Percentiles rank a stretch among this genome's conserved stretches.
Evolutionary conservation across 306 rosid species (phyloP).

Genomic region (Canavalia ensiformis): DNA sequence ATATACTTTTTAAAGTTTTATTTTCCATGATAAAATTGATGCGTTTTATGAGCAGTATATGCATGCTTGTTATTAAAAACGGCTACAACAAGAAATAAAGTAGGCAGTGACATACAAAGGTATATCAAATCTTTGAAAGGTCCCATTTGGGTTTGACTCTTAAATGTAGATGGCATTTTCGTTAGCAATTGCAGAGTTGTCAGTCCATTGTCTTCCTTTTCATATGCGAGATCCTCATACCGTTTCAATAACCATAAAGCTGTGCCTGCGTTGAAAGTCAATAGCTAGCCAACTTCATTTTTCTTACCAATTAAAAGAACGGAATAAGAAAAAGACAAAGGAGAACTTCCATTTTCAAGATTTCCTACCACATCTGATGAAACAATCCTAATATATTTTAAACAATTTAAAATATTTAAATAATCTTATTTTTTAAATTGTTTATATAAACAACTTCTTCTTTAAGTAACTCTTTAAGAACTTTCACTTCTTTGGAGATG

Average conservation of each 20-base stretch:
- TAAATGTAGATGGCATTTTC: conserved; percentile 50
- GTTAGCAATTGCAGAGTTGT: conserved; percentile 55
- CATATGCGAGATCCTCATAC: conserved; percentile 18
- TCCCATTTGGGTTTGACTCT: conserved; percentile 51
- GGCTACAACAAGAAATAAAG: not conserved
- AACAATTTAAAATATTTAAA: too few relatives aligned
- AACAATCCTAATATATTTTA: too few relatives aligned
- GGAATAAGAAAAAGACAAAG: not conserved
- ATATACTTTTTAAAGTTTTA: not conserved
- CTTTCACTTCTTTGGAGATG: too few relatives aligned
- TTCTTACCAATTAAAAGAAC: not conserved
- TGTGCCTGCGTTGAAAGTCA: conserved; percentile 46
- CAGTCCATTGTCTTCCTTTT: conserved; percentile 37
- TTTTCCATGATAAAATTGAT: not conserved
- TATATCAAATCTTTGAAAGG: conserved; percentile 43
- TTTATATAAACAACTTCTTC: too few relatives aligned
- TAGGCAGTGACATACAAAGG: conserved; percentile 29
- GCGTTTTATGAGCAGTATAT: not conserved
- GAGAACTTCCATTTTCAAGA: not conserved
- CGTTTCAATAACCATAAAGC: conserved; percentile 51
- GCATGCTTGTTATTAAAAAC: conserved; percentile 16
- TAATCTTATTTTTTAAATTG: too few relatives aligned
- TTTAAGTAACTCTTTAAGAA: too few relatives aligned
- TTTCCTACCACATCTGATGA: not conserved
- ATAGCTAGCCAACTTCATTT: conserved; percentile 4